Evolutionary conservation across 345 rosid genomes (phyloP).

Genomic region (Xanthoceras sorbifolium): DNA sequence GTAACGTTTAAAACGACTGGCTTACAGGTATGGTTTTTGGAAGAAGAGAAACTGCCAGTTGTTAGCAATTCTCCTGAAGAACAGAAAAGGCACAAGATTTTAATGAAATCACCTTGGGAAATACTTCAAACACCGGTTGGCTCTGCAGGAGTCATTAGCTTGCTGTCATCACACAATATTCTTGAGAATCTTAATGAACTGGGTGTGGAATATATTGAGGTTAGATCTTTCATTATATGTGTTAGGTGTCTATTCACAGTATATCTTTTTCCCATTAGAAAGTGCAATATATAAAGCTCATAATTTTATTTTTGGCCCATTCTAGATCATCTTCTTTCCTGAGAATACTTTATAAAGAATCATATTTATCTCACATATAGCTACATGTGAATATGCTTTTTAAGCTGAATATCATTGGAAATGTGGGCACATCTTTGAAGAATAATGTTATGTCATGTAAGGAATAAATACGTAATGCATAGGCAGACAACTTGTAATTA

Average conservation of each 20-base stretch:
- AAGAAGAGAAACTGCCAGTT: constrained; percentile 82
- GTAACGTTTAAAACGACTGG: constrained; percentile 8
- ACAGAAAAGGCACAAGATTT: constrained; percentile 56
- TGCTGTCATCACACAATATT: constrained; percentile 56
- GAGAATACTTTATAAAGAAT: neutral
- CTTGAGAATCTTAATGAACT: constrained; percentile 51
- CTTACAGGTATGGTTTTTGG: constrained; percentile 71
- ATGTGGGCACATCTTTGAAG: neutral
- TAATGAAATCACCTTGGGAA: constrained; percentile 97
- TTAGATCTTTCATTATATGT: constrained; percentile 24
- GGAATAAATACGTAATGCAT: neutral
- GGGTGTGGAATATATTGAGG: constrained; percentile 75
- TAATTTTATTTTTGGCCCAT: neutral
- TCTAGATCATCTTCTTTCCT: neutral
- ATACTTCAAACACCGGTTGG: constrained; percentile 80
- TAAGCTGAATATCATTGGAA: neutral
- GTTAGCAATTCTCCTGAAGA: constrained; percentile 52
- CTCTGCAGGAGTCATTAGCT: constrained; percentile 67
- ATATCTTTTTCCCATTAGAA: constrained; percentile 11
- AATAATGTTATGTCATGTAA: neutral
- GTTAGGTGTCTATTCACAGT: neutral
- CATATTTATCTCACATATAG: too few species aligned
- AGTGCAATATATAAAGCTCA: neutral
- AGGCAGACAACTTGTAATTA: neutral
- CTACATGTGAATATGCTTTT: too few species aligned